A percentile compares a stretch with the other conserved stretches of the same genome.
phyloP scores from a whole-genome alignment of 129 eudicot genomes.

The Flaveria robusta region DNA sequence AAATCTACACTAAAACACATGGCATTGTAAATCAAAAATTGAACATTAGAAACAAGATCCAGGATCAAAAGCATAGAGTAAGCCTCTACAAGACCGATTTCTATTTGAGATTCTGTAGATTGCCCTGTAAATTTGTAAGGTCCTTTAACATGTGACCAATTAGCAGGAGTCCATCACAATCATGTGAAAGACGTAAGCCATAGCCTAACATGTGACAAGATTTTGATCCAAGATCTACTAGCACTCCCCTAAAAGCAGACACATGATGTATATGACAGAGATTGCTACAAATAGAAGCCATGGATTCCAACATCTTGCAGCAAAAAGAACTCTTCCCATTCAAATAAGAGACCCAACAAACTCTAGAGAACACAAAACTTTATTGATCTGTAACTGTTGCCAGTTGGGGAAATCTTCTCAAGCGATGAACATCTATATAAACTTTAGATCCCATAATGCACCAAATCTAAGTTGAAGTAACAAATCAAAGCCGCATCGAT shows the following conservation, averaged over 20 bases:
- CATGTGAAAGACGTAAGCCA: neutral
- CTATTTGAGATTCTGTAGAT: slow-evolving; percentile 11
- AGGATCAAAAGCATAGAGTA: slow-evolving; percentile 2
- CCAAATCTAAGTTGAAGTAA: slow-evolving; percentile 13
- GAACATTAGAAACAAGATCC: slow-evolving; percentile 10
- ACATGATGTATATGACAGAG: neutral
- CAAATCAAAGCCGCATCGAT: slow-evolving; percentile 6
- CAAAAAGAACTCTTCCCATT: neutral
- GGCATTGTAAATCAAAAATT: slow-evolving; percentile 23
- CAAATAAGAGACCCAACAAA: no score
- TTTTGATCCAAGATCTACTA: no score
- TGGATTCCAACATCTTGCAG: slow-evolving; percentile 21
- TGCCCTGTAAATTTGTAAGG: slow-evolving; percentile 6
- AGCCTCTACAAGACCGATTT: neutral
- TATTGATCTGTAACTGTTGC: slow-evolving; percentile 19
- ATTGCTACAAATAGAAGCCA: slow-evolving; percentile 17
- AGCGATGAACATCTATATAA: slow-evolving; percentile 15
- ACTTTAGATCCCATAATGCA: slow-evolving; percentile 28
- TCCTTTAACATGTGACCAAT: slow-evolving; percentile 1
- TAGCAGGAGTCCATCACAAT: neutral
- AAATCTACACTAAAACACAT: neutral
- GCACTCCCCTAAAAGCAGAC: no score
- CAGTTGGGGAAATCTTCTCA: slow-evolving; percentile 16
- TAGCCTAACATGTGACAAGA: neutral
- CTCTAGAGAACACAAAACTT: neutral